A percentile compares a stretch with the other conserved stretches of the same genome.
Evolutionary conservation across 306 rosid genomes (phyloP).

Genomic region (Rosa lucieae): DNA sequence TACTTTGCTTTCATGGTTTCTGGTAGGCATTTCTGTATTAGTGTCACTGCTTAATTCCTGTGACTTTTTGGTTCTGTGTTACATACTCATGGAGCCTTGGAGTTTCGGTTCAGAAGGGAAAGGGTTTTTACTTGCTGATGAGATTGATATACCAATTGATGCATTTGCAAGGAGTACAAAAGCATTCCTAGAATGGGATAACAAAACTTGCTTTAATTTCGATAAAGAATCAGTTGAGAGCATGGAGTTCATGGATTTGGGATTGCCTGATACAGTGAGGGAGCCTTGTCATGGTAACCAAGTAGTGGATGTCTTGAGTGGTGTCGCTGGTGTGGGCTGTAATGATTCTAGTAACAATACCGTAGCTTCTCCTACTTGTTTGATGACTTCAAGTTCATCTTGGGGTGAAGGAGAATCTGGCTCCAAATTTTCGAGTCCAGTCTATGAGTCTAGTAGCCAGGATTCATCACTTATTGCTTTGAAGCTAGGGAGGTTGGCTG

Average conservation of each 20-base stretch:
- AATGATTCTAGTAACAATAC: conserved; percentile 40
- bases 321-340: conserved; percentile 28
- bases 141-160: conserved; percentile 57
- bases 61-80: conserved; percentile 24
- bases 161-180: conserved; percentile 52
- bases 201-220: conserved; percentile 40
- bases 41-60: conserved; percentile 21
- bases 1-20: conserved; percentile 22
- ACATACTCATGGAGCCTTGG: conserved; percentile 69
- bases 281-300: conserved; percentile 42
- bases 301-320: conserved; percentile 41
- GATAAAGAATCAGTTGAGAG: conserved; percentile 43
- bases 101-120: conserved; percentile 57
- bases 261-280: conserved; percentile 45
- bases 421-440: conserved; percentile 42
- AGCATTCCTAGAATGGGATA: conserved; percentile 53
- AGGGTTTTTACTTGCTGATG: conserved; percentile 53
- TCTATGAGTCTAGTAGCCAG: conserved; percentile 35
- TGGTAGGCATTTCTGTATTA: conserved; percentile 28
- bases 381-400: conserved; percentile 52
- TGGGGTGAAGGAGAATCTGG: conserved; percentile 54
- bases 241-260: conserved; percentile 57
- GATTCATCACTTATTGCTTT: conserved; percentile 56
- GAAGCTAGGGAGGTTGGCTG: conserved; percentile 66
- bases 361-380: conserved; percentile 47